Percentiles rank a stretch among this genome's conserved stretches.
These are phyloP conservation scores for Alectoria sarmentosa DNA, from an alignment of 495 filamentous ascomycete genomes.

Conservation along the genomic window DNA sequence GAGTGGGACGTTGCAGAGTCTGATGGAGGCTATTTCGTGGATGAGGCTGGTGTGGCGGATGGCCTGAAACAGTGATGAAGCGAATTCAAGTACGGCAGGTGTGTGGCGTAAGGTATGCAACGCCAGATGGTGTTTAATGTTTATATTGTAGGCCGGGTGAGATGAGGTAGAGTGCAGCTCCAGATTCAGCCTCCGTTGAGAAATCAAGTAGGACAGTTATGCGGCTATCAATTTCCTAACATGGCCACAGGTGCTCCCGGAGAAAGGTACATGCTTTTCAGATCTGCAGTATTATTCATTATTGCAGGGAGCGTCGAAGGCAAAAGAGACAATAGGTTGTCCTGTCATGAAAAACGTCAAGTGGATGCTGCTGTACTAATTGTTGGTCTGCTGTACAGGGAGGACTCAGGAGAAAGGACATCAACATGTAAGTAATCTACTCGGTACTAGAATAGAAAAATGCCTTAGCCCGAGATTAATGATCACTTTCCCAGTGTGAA, in stretches of 20 bases:
- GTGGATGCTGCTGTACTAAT: no score
- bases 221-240: neutral
- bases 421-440: no score
- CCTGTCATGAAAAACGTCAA: neutral
- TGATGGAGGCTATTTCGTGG: neutral
- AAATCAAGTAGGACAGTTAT: neutral
- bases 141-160: no score
- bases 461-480: no score
- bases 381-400: no score
- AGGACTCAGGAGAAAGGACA: neutral
- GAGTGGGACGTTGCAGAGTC: neutral
- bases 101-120: constrained; percentile 2
- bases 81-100: neutral
- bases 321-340: neutral
- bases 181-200: neutral
- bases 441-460: no score
- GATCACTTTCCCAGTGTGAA: no score
- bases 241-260: neutral
- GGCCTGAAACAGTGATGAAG: neutral
- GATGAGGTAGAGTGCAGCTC: neutral
- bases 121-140: no score
- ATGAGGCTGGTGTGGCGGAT: neutral
- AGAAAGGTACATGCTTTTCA: no score
- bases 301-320: neutral
- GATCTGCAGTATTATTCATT: no score